A percentile compares a stretch with the other conserved stretches of the same genome.
Conservation (phyloP, 495 filamentous ascomycete genomes). For the Xylaria curta region DNA sequence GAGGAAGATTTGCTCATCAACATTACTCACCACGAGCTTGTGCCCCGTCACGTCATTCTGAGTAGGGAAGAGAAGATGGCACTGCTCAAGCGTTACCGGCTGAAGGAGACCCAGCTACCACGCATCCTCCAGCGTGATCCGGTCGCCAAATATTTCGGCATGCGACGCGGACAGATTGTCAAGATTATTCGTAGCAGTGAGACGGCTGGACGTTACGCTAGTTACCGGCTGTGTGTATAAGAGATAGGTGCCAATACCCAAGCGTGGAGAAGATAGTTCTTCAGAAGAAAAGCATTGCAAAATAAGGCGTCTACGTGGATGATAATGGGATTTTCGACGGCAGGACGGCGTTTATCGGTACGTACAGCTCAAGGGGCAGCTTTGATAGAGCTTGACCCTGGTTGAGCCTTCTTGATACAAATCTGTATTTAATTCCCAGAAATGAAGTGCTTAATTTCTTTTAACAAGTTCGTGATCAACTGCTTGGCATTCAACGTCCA, state of each 20-base stretch:
- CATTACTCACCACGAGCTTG: constrained; percentile 96
- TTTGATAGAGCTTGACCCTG: constrained; percentile 10
- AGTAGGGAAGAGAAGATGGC: constrained; percentile 86
- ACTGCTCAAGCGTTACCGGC: constrained; percentile 83
- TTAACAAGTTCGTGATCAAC: not conserved
- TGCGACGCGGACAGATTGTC: constrained; percentile 93
- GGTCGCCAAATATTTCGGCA: constrained; percentile 87
- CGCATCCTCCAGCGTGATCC: constrained; percentile 91
- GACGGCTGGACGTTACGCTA: constrained; percentile 81
- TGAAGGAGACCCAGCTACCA: constrained; percentile 97
- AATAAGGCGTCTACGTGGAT: constrained; percentile 29
- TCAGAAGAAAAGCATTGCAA: constrained; percentile 18
- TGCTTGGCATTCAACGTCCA: not conserved
- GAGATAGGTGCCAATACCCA: constrained; percentile 23
- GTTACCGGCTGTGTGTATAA: constrained; percentile 66
- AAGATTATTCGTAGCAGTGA: constrained; percentile 92
- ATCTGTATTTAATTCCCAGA: constrained; percentile 9
- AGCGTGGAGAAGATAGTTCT: not conserved
- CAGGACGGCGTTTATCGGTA: constrained; percentile 27
- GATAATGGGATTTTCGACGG: constrained; percentile 24
- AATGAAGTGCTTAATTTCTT: not conserved
- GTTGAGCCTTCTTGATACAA: constrained; percentile 13
- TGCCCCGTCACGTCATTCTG: constrained; percentile 90
- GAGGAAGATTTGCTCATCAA: constrained; percentile 97
- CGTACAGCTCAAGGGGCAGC: constrained; percentile 11